Evolutionary conservation across 345 rosid species (phyloP).

Genomic region (Bruguiera gymnorhiza): DNA sequence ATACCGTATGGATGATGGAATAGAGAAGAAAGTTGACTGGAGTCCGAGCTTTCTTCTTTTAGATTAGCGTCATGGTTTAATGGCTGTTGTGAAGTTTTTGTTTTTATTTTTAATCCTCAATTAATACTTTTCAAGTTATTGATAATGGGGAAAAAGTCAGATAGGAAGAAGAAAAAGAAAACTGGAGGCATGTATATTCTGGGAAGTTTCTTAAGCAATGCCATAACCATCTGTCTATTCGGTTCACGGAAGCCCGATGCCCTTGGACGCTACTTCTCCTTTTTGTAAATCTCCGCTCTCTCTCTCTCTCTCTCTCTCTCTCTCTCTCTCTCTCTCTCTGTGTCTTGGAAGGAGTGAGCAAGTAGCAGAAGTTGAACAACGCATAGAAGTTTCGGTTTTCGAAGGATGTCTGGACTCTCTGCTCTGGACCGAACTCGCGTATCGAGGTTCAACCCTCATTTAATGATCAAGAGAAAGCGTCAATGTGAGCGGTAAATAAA

Average conservation of each 20-base stretch:
- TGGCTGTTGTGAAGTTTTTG: background rate
- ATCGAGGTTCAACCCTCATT: background rate
- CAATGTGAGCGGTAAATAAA: no score
- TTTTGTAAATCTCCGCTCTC: no score
- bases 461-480: no score
- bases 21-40: background rate
- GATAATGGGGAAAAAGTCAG: background rate
- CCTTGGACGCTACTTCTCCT: background rate
- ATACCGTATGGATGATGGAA: no score
- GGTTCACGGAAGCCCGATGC: background rate
- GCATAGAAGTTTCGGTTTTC: slow-evolving; percentile 10
- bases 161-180: background rate
- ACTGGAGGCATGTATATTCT: background rate
- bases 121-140: no score
- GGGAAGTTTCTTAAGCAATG: background rate
- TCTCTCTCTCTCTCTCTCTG: background rate
- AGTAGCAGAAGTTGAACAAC: background rate
- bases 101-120: background rate
- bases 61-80: background rate
- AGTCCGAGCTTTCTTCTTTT: background rate
- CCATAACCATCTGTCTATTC: no score
- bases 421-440: background rate
- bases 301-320: no score
- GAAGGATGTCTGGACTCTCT: slow-evolving; percentile 18
- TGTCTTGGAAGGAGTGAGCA: background rate